Evolutionary conservation across 768 basidiomycete species (phyloP).

Genomic region (Pisolithus marmoratus): DNA sequence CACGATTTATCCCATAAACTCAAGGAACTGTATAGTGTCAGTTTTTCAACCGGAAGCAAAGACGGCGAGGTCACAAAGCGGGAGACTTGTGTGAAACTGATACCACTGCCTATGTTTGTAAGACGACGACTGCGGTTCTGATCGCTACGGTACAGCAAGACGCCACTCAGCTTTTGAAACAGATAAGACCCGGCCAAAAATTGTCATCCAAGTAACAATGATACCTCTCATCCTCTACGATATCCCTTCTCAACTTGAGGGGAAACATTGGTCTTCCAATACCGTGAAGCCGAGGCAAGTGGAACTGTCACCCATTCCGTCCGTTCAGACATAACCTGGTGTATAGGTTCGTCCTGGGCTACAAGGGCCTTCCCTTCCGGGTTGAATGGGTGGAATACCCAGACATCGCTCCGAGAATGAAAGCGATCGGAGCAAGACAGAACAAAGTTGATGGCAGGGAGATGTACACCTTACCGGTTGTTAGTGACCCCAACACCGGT

Average conservation of each 20-base stretch:
- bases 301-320: neutral
- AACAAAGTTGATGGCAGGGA: slow-evolving; percentile 16
- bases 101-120: too few relatives aligned
- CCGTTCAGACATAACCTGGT: neutral
- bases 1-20: too few relatives aligned
- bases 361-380: slow-evolving; percentile 29
- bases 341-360: slow-evolving; percentile 26
- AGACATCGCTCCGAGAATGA: slow-evolving; percentile 22
- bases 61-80: too few relatives aligned
- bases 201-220: slow-evolving; percentile 5
- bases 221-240: slow-evolving; percentile 32
- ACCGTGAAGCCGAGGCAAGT: slow-evolving; percentile 32
- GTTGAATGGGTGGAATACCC: slow-evolving; percentile 31
- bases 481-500: slow-evolving; percentile 28
- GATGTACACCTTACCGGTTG: slow-evolving; percentile 28
- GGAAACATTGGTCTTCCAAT: slow-evolving; percentile 33
- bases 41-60: too few relatives aligned
- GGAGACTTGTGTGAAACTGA: neutral
- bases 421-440: slow-evolving; percentile 21
- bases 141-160: neutral
- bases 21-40: too few relatives aligned
- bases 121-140: too few relatives aligned
- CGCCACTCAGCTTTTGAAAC: neutral
- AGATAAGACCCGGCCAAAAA: too few relatives aligned
- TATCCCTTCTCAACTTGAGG: slow-evolving; percentile 26